Evolutionary conservation across 495 filamentous ascomycete genomes (phyloP).

Genomic region (Saxophila tyrrhenica): DNA sequence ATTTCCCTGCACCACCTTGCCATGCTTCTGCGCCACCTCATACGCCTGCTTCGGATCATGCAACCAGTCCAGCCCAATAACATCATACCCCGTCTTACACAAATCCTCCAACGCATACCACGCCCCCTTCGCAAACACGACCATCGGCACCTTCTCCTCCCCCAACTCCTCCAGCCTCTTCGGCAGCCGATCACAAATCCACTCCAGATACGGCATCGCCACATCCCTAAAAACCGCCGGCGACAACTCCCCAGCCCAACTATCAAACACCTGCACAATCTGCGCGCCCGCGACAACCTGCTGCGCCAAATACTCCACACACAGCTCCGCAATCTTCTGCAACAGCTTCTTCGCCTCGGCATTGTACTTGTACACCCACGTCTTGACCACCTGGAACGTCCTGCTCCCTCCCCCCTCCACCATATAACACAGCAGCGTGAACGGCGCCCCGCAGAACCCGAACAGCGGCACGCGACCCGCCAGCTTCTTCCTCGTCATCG

Average conservation of each 20-base stretch:
- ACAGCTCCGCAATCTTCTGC: conserved; percentile 82
- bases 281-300: conserved; percentile 88
- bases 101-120: conserved; percentile 87
- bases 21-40: conserved; percentile 52
- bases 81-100: conserved; percentile 81
- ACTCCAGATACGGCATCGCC: conserved; percentile 70
- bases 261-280: conserved; percentile 96
- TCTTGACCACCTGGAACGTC: conserved; percentile 82
- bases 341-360: conserved; percentile 67
- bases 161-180: conserved; percentile 57
- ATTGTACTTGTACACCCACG: conserved; percentile 87
- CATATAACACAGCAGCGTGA: conserved; percentile 97
- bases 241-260: conserved; percentile 90
- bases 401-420: conserved; percentile 93
- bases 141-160: conserved; percentile 81
- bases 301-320: conserved; percentile 83
- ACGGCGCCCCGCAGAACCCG: conserved; percentile 96
- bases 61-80: conserved; percentile 90
- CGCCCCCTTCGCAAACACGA: conserved; percentile 99
- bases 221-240: conserved; percentile 72
- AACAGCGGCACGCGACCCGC: conserved; percentile 80
- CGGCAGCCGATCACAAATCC: conserved; percentile 72
- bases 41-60: conserved; percentile 79
- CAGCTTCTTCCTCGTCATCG: conserved; percentile 77
- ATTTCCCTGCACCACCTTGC: conserved; percentile 80